Evolutionary conservation across 192 early-diverging fungal genomes (phyloP).

Genomic region (Coemansia sp.): DNA sequence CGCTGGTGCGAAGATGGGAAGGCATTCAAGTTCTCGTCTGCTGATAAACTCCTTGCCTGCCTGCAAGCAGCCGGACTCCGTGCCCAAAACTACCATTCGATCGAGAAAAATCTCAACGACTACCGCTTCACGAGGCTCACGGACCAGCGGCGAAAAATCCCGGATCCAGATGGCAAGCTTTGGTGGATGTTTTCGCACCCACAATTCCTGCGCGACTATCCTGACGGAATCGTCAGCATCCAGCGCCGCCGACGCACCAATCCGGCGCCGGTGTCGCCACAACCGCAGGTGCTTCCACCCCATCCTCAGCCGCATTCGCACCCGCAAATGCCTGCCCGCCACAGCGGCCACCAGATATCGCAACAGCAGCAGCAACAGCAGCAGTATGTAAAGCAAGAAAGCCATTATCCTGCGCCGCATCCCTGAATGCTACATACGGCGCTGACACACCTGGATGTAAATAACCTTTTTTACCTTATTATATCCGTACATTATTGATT

Average conservation of each 20-base stretch:
- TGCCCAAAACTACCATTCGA: constrained; percentile 55
- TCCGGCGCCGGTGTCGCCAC: constrained; percentile 39
- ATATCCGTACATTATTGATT: background rate
- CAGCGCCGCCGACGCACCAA: constrained; percentile 52
- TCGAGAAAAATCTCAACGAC: constrained; percentile 57
- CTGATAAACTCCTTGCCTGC: constrained; percentile 45
- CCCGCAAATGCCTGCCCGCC: constrained; percentile 10
- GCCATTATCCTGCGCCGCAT: background rate
- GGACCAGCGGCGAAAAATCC: constrained; percentile 51
- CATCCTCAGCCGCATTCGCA: constrained; percentile 13
- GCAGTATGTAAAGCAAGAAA: constrained; percentile 7
- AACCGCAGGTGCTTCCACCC: constrained; percentile 21
- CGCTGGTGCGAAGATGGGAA: constrained; percentile 53
- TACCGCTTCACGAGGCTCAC: constrained; percentile 50
- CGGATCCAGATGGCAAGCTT: constrained; percentile 41
- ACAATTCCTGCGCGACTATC: constrained; percentile 45
- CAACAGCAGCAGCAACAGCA: constrained; percentile 16
- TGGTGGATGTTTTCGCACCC: constrained; percentile 57
- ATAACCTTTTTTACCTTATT: constrained; percentile 20
- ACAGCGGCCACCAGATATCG: constrained; percentile 10
- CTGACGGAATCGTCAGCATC: constrained; percentile 52
- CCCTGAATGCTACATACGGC: constrained; percentile 5
- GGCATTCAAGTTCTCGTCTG: constrained; percentile 53
- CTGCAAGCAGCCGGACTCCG: constrained; percentile 48
- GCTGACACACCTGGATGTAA: constrained; percentile 28